Base-by-base conservation (phyloP, 2,329 filamentous ascomycete species). In the Calcarisporium arbuscula region DNA sequence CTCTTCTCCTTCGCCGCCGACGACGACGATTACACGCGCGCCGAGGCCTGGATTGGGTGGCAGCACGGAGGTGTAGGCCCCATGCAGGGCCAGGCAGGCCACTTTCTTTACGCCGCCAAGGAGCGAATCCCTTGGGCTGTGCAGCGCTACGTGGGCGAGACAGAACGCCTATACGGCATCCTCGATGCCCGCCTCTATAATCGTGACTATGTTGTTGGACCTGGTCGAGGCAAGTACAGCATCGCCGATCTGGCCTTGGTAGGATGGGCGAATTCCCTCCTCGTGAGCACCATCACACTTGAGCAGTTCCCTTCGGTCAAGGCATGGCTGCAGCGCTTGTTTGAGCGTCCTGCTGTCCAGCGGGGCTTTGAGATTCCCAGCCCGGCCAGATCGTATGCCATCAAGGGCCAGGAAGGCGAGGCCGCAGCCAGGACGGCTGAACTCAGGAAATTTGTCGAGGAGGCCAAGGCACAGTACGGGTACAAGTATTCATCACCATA, bases 41-140 rank as follows among this genome's bases (percentile, higher is more conserved):
- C 55, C 11, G 52, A 59, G 41, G 39, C 53, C 2, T 83, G 78
- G 79, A 68, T 79, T 42, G 70, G 72, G 25, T 83, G 77, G 75
- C 79, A 87, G 61, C 84, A 85, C 49, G 81, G 79, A n/a, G 82
- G 82, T 3, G 50, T 86, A 3, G 82, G 82, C 1, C 82, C 83
- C 4, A 74, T 73, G 67, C 82, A 87, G 56, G 83, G 78, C 17
- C 83, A 88, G 54, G 78, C 81, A 39, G 81, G 83, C 57, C 82
- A 89, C 61, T 89, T 89, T 64, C 56, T 66, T 34, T 70, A 74
- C 26, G 79, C 80, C 48, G 74, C 81, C 5, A 75, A 79, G 27
- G 80, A 85, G 50, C 72, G 71, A 50, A 80, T 85, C 49, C 68
- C 77, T 32, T 89, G 87, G 55, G 78, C 71, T 31, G 72, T 82